phyloP scores from a whole-genome alignment of 2,329 filamentous ascomycete genomes.

The Aspergillus fijiensis region DNA sequence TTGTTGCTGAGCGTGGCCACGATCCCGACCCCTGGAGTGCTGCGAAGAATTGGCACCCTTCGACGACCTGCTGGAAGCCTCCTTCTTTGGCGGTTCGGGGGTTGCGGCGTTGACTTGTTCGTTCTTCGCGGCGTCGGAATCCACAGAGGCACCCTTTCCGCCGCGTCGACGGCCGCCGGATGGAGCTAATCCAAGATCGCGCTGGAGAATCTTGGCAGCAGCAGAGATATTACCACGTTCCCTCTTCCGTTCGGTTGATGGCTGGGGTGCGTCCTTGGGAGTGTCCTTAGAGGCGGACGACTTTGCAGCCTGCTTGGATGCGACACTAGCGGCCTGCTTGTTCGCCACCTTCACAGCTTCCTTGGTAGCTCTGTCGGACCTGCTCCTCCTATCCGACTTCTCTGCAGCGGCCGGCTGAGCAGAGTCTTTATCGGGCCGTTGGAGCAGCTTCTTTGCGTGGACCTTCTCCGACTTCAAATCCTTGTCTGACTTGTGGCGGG shows the following conservation, averaged over 20 bases:
- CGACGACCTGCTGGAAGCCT: slow-evolving; percentile 18
- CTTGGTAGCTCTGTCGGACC: slow-evolving; percentile 59
- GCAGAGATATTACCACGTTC: slow-evolving; percentile 55
- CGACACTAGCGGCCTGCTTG: slow-evolving; percentile 39
- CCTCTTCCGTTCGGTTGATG: slow-evolving; percentile 51
- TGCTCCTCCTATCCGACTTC: slow-evolving; percentile 41
- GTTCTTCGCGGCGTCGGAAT: slow-evolving; percentile 23
- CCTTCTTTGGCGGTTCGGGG: slow-evolving; percentile 27
- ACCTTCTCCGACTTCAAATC: slow-evolving; percentile 43
- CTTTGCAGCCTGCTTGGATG: slow-evolving; percentile 27
- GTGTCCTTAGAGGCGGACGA: slow-evolving; percentile 15
- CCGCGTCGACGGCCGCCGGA: slow-evolving; percentile 43
- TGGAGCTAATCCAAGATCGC: slow-evolving; percentile 58
- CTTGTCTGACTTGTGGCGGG: slow-evolving; percentile 43
- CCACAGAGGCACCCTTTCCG: slow-evolving; percentile 32
- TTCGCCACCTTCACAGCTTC: slow-evolving; percentile 61
- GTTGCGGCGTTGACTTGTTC: slow-evolving; percentile 15
- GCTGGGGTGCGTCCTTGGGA: slow-evolving; percentile 26
- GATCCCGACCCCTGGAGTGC: slow-evolving; percentile 15
- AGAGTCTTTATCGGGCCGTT: slow-evolving; percentile 38
- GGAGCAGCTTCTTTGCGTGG: slow-evolving; percentile 44
- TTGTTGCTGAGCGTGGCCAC: slow-evolving; percentile 18
- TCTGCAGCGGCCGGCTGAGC: slow-evolving; percentile 29
- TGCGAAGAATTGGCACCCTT: slow-evolving; percentile 19
- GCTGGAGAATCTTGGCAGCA: slow-evolving; percentile 60